Percentiles rank a stretch among this genome's conserved stretches.
These are phyloP conservation scores for Basipetospora chlamydospora DNA, from an alignment of 2,329 filamentous ascomycete species.

Conservation along the genomic window DNA sequence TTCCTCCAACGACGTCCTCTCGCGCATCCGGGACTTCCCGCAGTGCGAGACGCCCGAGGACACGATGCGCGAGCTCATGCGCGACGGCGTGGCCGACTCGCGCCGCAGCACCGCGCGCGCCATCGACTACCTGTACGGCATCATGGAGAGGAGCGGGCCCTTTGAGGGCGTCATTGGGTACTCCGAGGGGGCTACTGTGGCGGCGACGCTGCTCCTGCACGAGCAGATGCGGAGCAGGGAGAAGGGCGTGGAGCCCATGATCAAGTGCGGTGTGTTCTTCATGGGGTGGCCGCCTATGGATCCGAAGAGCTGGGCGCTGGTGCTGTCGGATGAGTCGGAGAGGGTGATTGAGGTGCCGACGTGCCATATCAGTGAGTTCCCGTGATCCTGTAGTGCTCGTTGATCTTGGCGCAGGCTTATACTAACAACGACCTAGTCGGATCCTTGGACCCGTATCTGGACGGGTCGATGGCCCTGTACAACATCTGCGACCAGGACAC, in stretches of 20 bases:
- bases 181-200: conserved; percentile 43
- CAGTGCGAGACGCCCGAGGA: conserved; percentile 37
- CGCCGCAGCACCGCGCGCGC: conserved; percentile 23
- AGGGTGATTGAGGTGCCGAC: conserved; percentile 35
- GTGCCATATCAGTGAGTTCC: conserved; percentile 34
- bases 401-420: too few species aligned
- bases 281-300: conserved; percentile 38
- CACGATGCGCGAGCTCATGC: conserved; percentile 36
- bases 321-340: conserved; percentile 34
- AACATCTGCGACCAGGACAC: conserved; percentile 46
- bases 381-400: too few species aligned
- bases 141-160: conserved; percentile 28
- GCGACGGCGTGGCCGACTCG: conserved; percentile 23
- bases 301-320: conserved; percentile 19
- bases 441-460: conserved; percentile 43
- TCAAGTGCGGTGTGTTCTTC: conserved; percentile 36
- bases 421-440: conserved; percentile 27
- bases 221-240: conserved; percentile 25
- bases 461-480: conserved; percentile 45
- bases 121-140: conserved; percentile 25
- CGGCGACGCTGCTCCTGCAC: conserved; percentile 35
- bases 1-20: conserved; percentile 27
- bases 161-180: conserved; percentile 45
- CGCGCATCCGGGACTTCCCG: conserved; percentile 39
- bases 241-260: conserved; percentile 19